Evolutionary conservation across 1,284 basidiomycete species (phyloP).

Genomic region (Sanguinoderma infundibulare): DNA sequence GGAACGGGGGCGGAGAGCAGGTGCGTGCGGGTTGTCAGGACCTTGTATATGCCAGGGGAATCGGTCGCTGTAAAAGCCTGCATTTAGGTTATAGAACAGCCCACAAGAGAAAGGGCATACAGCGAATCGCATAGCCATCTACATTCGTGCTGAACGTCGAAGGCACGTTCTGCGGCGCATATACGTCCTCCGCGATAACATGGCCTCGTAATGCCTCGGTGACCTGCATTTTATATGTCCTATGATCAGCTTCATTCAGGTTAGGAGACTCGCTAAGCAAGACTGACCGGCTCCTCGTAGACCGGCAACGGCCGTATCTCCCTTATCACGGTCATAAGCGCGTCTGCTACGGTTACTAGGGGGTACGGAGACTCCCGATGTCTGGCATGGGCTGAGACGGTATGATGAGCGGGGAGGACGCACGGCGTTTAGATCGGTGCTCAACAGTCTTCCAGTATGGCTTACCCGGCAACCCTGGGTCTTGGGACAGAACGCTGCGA

Average conservation of each 20-base stretch:
- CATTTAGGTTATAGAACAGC: background rate
- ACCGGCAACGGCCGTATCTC: constrained; percentile 49
- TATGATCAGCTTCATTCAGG: background rate
- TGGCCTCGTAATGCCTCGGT: constrained; percentile 60
- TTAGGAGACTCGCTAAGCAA: background rate
- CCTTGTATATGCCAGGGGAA: constrained; percentile 69
- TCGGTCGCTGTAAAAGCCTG: constrained; percentile 50
- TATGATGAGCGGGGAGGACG: background rate
- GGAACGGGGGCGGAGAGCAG: constrained; percentile 47
- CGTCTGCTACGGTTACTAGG: constrained; percentile 68
- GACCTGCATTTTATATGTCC: constrained; percentile 47
- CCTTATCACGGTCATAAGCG: constrained; percentile 59
- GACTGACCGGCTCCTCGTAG: constrained; percentile 37
- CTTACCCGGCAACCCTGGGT: constrained; percentile 69
- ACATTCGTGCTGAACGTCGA: constrained; percentile 76
- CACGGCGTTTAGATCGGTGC: constrained; percentile 8
- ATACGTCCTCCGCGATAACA: constrained; percentile 78
- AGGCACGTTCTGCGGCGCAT: constrained; percentile 67
- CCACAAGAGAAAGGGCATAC: constrained; percentile 42
- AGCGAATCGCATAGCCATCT: constrained; percentile 84
- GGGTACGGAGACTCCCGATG: constrained; percentile 81
- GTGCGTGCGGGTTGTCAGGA: constrained; percentile 65
- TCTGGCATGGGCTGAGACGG: constrained; percentile 58
- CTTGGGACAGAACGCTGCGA: constrained; percentile 63
- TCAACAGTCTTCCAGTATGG: constrained; percentile 12